Percentiles rank a stretch among this genome's conserved stretches.
phyloP scores from a whole-genome alignment of 2,329 filamentous ascomycete species.

The Sphaerulina vaccinii region DNA sequence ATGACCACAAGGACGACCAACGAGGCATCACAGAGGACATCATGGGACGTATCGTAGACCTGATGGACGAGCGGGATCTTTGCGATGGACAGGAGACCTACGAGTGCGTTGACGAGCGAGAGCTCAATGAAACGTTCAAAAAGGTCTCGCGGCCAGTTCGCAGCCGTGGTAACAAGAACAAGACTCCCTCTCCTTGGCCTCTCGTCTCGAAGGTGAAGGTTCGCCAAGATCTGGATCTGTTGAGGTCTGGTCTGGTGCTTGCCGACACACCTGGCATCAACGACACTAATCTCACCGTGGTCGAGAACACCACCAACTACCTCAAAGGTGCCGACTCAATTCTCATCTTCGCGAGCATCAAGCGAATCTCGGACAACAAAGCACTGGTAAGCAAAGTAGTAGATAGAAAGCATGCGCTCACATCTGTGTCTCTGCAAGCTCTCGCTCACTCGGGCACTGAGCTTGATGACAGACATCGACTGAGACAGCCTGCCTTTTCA shows the following conservation, averaged over 20 bases:
- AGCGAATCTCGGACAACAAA: slow-evolving; percentile 14
- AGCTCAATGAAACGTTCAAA: slow-evolving; percentile 10
- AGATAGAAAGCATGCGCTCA: no score
- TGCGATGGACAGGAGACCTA: slow-evolving; percentile 5
- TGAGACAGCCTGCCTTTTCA: no score
- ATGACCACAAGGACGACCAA: not conserved
- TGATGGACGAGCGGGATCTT: not conserved
- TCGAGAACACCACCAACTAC: slow-evolving; percentile 22
- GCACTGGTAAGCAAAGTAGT: no score
- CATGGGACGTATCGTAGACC: not conserved
- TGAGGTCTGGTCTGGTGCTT: slow-evolving; percentile 19
- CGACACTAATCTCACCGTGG: slow-evolving; percentile 20
- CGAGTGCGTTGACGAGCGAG: not conserved
- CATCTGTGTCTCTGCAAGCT: no score
- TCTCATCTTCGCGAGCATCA: slow-evolving; percentile 10
- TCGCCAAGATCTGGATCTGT: slow-evolving; percentile 14
- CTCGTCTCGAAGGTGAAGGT: slow-evolving; percentile 20
- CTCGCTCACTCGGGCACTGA: no score
- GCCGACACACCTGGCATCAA: slow-evolving; percentile 24
- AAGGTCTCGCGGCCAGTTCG: slow-evolving; percentile 6
- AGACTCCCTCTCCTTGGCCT: slow-evolving; percentile 16
- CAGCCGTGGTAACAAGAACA: not conserved
- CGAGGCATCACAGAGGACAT: not conserved
- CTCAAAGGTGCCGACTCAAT: slow-evolving; percentile 16
- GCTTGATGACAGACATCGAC: no score